Conservation (phyloP, 352 stramenopile species). For the Pythium phragmiticola region DNA sequence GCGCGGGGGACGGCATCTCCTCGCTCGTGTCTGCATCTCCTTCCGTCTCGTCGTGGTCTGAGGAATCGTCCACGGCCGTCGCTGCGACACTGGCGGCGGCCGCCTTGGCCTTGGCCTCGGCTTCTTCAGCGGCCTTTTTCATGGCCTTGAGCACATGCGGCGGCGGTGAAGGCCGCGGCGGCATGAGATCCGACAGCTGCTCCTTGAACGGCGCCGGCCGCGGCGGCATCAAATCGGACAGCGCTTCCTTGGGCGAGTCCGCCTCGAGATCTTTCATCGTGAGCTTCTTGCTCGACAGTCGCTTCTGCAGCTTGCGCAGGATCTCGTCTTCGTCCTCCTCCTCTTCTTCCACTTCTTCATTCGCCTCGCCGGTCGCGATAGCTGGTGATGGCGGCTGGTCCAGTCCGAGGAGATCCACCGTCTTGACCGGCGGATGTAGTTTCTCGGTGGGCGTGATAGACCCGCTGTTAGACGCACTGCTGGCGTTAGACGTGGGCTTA, state of each 20-base stretch:
- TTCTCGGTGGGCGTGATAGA: conserved; percentile 21
- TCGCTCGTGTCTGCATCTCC: conserved; percentile 40
- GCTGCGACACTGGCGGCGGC: not conserved
- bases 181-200: conserved; percentile 19
- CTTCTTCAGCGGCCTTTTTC: conserved; percentile 4
- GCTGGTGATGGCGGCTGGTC: conserved; percentile 30
- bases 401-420: conserved; percentile 46
- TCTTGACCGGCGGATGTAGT: conserved; percentile 32
- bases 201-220: conserved; percentile 14
- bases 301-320: conserved; percentile 14
- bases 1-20: conserved; percentile 22
- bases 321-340: not conserved
- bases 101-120: conserved; percentile 1
- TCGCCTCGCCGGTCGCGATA: conserved; percentile 4
- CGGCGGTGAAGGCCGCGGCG: conserved; percentile 18
- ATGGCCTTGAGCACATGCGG: conserved; percentile 12
- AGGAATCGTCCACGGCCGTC: not conserved
- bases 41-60: not conserved
- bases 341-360: not conserved
- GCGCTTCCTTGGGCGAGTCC: conserved; percentile 9
- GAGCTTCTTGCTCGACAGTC: conserved; percentile 7
- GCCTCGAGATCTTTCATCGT: conserved; percentile 12
- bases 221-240: conserved; percentile 22
- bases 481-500: conserved; percentile 1
- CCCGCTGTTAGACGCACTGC: conserved; percentile 1